These are phyloP conservation scores for Rauvolfia tetraphylla DNA, from an alignment of 257 asterid species.

Conservation along the genomic window DNA sequence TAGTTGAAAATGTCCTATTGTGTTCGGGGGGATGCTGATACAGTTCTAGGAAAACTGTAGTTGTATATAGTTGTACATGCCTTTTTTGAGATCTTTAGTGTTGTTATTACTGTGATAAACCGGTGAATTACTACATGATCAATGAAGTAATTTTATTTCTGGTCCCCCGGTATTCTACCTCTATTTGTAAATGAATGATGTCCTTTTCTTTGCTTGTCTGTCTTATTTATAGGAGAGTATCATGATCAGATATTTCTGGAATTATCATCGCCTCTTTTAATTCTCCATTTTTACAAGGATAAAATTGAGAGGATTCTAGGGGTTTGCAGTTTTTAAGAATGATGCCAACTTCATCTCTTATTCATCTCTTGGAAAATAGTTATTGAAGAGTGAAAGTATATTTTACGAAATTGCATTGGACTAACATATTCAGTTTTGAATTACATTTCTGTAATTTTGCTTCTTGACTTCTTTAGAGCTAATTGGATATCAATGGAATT, in stretches of 20 bases:
- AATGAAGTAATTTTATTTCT: background rate
- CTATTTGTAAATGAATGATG: background rate
- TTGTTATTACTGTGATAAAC: background rate
- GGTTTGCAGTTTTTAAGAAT: background rate
- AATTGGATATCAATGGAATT: background rate
- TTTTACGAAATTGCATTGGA: background rate
- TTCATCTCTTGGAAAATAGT: background rate
- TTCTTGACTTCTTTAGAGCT: background rate
- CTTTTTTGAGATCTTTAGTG: background rate
- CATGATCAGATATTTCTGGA: background rate
- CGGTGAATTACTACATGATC: background rate
- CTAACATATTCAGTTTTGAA: background rate
- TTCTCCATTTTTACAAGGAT: background rate
- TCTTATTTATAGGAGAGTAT: background rate
- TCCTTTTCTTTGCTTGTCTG: background rate
- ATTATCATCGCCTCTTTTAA: background rate
- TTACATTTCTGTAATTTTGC: background rate
- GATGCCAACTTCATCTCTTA: background rate
- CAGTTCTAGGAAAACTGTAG: background rate
- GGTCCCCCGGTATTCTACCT: background rate
- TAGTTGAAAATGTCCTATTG: background rate
- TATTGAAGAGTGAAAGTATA: background rate
- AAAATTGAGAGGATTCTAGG: background rate
- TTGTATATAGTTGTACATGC: background rate
- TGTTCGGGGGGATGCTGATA: background rate